Base-by-base conservation (phyloP, 495 filamentous ascomycete genomes). In the Baudoinia panamericana region DNA sequence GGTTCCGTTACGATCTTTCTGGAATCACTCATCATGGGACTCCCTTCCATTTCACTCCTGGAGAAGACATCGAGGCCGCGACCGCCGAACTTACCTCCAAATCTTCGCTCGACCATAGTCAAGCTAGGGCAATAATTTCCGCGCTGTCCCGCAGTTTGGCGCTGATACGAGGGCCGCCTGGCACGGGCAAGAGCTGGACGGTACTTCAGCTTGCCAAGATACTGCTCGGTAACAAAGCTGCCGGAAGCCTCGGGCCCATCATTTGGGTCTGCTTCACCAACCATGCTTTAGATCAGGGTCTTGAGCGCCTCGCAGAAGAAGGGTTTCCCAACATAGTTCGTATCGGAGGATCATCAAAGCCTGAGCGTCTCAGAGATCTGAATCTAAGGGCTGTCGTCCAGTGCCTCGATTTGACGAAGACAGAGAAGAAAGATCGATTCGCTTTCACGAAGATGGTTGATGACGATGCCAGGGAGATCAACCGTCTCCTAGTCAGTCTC, bases 141-240 rank as follows among this genome's bases (percentile, higher is more conserved):
- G 62, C 72, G 12, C 59, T 92, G 3, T 66, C 62, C 1, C 63
- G 67, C 3, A 59, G 59, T 4, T 46, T 84, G 17, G 72, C 72
- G 5, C 59, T 85, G 0, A 80, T 87, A 22, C 81, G 90, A 64
- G 84, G 84, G 0, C 84, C 83, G 0, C 84, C 84, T 3, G 83
- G 84, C 0, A 87, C 82, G 2, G 83, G 84, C 3, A 90, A 92
- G 54, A 71, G 65, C 38, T 81, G 66, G 42, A 71, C 68, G 0
- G 76, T 72, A 3, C 66, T 74, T n/a, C 59, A 65, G 24, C 51
- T 76, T 33, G 65, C 83, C 16, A 72, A 81, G 45, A 69, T 73
- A 1, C 55, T 88, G 5, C 56, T 87, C 2, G 63, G 59, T 7
- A 80, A 81, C 49, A 69, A 69, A 28, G 45, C 36, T 0, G 47